Evolutionary conservation across 1,139 yeast species (phyloP), one percentile per base, ranked within the genome.

Genomic region (Arxiozyma slooffiae): DNA sequence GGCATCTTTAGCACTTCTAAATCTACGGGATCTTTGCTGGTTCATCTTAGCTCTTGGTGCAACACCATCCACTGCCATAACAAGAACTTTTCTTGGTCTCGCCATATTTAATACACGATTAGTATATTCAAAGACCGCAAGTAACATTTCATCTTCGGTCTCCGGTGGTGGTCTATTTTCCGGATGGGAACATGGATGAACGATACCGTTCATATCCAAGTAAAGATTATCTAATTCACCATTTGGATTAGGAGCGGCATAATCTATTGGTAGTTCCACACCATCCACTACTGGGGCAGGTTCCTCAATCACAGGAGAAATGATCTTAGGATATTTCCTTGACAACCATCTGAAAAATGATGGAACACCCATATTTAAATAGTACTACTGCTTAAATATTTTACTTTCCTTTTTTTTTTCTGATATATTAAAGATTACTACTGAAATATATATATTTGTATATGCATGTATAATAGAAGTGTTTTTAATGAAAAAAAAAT

Each of bases 11-110:
- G 97, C 97, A n/a, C 95, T 80, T 60, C 96, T 76, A 70, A 92
- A 92, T 66, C 99, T 81, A 72, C 99, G 81, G 2, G 96, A 81
- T 59, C 99, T 79, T 70, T 92, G 99, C 68, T 92, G 98, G 69
- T 94, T 94, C 97, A 94, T 90, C 69, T 92, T 92, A 44, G 98
- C 98, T 63, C 98, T 75, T 22, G 99, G 99, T 1, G 98, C 98
- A 47, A 94, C 98, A 54, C 98, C 99, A 72, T 94, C 99, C 48
- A 94, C 95, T 1, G 98, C 97, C 68, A 94, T 90, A 79, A 83
- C 81, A 53, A 94, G 75, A 41, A 94, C 81, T 65, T 90, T 89
- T 52, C 98, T 74, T 0, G 99, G 99, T 60, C 97, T 76, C 0
- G 96, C 96, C 94, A 90, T 87, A 72, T 82, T 81, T 51, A 90